Percentiles rank a stretch among this genome's conserved stretches.
These are phyloP conservation scores for Dothistroma pini DNA, from an alignment of 2,329 filamentous ascomycete species.

Conservation along the genomic window DNA sequence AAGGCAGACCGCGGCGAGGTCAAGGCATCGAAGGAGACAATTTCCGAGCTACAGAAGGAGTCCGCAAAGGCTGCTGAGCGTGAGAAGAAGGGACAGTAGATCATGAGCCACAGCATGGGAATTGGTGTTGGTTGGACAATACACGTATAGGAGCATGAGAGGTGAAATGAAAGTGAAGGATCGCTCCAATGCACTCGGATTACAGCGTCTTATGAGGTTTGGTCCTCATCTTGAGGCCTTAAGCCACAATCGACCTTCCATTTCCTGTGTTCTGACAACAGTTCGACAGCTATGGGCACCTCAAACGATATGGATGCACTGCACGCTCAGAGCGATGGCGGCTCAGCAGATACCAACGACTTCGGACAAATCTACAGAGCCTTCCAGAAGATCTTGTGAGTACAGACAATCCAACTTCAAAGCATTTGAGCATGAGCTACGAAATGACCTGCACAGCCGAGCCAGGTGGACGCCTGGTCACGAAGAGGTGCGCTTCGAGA, in stretches of 20 bases:
- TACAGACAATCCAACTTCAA: neutral
- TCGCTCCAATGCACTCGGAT: neutral
- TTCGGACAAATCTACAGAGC: neutral
- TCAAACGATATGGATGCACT: neutral
- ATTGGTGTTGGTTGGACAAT: neutral
- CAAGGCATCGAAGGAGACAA: constrained; percentile 28
- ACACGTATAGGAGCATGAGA: neutral
- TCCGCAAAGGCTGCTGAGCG: constrained; percentile 32
- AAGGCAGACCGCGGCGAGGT: constrained; percentile 38
- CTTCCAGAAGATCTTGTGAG: neutral
- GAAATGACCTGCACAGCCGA: too few species aligned
- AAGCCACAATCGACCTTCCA: too few species aligned
- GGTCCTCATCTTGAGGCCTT: neutral
- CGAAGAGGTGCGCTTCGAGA: too few species aligned
- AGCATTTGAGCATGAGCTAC: too few species aligned
- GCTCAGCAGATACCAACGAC: neutral
- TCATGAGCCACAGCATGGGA: neutral
- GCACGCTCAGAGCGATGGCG: neutral
- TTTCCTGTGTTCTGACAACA: neutral
- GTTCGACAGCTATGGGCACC: neutral
- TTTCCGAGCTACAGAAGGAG: constrained; percentile 36
- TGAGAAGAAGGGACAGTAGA: constrained; percentile 20
- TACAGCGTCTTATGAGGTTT: neutral
- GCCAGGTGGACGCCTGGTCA: too few species aligned
- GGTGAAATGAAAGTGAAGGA: neutral